Evolutionary conservation across 495 filamentous ascomycete genomes (phyloP).

Genomic region (Penicillium canescens): DNA sequence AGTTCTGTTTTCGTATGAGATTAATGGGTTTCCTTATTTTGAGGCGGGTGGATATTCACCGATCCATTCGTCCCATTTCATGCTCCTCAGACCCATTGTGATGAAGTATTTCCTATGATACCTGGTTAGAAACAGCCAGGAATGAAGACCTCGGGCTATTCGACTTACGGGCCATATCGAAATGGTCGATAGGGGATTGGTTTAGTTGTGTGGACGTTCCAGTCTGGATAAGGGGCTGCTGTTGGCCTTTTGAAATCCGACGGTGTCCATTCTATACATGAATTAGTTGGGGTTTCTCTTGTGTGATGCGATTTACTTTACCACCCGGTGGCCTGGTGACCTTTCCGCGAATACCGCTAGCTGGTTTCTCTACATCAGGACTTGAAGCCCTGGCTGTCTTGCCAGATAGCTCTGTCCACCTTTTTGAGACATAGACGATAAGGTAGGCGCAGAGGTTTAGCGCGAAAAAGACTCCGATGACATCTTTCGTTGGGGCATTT

Average conservation of each 20-base stretch:
- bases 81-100: conserved; percentile 79
- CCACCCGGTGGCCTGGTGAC: conserved; percentile 33
- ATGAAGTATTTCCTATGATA: conserved; percentile 60
- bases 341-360: conserved; percentile 14
- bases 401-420: conserved; percentile 20
- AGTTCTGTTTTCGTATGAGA: conserved; percentile 53
- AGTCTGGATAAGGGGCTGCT: conserved; percentile 66
- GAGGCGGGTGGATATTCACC: conserved; percentile 27
- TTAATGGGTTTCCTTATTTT: conserved; percentile 1
- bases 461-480: conserved; percentile 22
- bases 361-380: conserved; percentile 32
- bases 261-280: conserved; percentile 62
- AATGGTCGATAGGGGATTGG: conserved; percentile 85
- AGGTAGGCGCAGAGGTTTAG: conserved; percentile 26
- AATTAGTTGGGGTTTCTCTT: background rate
- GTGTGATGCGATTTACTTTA: conserved; percentile 11
- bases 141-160: background rate
- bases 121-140: background rate
- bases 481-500: conserved; percentile 15
- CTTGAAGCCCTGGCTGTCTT: conserved; percentile 16
- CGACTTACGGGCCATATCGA: conserved; percentile 67
- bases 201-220: conserved; percentile 71
- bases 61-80: conserved; percentile 85
- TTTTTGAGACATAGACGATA: conserved; percentile 17
- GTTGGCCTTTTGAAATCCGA: conserved; percentile 67